Base-by-base conservation (phyloP, 192 early-diverging fungal species). In the Oehlia diaphana region DNA sequence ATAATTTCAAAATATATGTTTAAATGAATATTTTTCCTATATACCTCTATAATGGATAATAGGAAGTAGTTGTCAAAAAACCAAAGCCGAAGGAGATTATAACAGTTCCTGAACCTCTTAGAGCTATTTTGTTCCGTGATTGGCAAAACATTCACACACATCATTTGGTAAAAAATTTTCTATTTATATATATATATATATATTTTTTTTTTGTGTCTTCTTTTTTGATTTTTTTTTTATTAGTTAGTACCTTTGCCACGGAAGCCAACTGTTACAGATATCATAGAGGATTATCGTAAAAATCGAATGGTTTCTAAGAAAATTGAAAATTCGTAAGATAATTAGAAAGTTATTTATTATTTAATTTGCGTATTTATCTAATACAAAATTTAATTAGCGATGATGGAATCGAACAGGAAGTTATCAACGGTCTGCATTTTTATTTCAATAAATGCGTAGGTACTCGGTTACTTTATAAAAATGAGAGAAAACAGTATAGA, bases 391-490 rank as follows among this genome's bases (percentile, higher is more conserved):
- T 12, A 12, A 28, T 31, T 31, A 67, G 33, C 35, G 87, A 82
- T 39, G 94, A 96, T 53, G 97, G 96, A 39, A 82, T 94, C n/a
- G 80, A 94, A 35, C 86, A 95, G 61, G 96, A 98, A 83, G 90
- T 98, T 14, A 79, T 97, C 47, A 89, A 95, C 39, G 97, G 98
- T 13, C 76, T 99, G 9, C 88, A 91, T 75, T 81, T 92, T 5
- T 99, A 99, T 82, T 99, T 99, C 88, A 93, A 99, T 84, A 92
- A 91, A 74, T 94, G 96, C 2, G 84, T 99, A 19, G 98, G 97
- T 28, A 96, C 93, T 74, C 88, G 97, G 79, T 86, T 99, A 26
- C 87, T 99, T 4, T 99, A 99, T 82, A 89, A 95, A 66, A 96
- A 97, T 77, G 98, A 99, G 81, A 90, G 98, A 47, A 91, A 93